A percentile compares a stretch with the other conserved stretches of the same genome.
Evolutionary conservation across 2,329 filamentous ascomycete species (phyloP).

Genomic region (Aureobasidium sp.): DNA sequence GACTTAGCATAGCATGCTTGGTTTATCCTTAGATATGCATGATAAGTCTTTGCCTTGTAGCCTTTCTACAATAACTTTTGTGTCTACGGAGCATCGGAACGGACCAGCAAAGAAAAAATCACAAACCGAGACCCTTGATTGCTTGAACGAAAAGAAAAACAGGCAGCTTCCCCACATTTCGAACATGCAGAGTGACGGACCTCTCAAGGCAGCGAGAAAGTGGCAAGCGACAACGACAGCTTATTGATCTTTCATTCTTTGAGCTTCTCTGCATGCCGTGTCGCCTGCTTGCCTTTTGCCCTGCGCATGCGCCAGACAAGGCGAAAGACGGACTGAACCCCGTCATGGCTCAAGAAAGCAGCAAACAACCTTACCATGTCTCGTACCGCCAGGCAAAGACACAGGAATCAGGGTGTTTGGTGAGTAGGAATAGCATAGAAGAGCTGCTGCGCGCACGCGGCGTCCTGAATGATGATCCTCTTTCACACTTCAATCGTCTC

Average conservation of each 20-base stretch:
- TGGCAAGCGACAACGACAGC: background rate
- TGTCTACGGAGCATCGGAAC: background rate
- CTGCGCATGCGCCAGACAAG: background rate
- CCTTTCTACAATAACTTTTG: background rate
- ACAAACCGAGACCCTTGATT: background rate
- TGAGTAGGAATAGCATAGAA: background rate
- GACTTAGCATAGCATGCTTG: background rate
- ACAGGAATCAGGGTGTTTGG: background rate
- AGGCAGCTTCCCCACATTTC: background rate
- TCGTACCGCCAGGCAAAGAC: background rate
- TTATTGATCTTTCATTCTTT: background rate
- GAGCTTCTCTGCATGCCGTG: background rate
- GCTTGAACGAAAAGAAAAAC: background rate
- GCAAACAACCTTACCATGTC: background rate
- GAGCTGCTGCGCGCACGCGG: background rate
- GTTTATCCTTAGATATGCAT: background rate
- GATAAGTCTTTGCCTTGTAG: background rate
- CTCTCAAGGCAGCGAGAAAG: background rate
- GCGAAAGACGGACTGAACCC: background rate
- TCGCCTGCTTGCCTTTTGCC: background rate
- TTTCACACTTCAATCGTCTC: background rate
- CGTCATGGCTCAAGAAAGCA: background rate
- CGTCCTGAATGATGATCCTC: background rate
- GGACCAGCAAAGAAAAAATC: background rate
- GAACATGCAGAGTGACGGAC: background rate